Conservation (phyloP, 768 basidiomycete species). For the Mycena chlorophos region DNA sequence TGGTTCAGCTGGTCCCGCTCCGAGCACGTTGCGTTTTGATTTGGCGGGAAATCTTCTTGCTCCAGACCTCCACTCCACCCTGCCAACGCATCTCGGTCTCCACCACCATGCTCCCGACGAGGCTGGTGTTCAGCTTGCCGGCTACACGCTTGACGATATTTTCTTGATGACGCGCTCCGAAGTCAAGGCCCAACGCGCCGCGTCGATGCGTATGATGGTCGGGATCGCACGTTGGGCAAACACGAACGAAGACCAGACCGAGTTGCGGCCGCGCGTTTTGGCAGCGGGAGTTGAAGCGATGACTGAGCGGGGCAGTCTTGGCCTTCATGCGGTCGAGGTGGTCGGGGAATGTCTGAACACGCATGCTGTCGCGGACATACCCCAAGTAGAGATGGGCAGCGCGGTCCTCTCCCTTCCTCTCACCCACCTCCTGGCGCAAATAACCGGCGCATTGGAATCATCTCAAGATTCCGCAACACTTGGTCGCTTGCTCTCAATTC, state of each 20-base stretch:
- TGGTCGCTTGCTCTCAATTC: conserved; percentile 55
- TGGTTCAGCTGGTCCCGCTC: conserved; percentile 27
- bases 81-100: conserved; percentile 84
- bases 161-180: conserved; percentile 79
- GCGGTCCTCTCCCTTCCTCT: conserved; percentile 39
- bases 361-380: conserved; percentile 32
- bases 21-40: conserved; percentile 68
- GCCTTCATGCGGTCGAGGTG: conserved; percentile 66
- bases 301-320: conserved; percentile 63
- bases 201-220: conserved; percentile 74
- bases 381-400: conserved; percentile 51
- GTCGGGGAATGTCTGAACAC: conserved; percentile 63
- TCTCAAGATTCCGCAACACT: conserved; percentile 47
- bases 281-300: conserved; percentile 69
- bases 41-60: conserved; percentile 73
- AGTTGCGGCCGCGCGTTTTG: conserved; percentile 61
- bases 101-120: conserved; percentile 86
- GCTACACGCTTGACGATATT: conserved; percentile 87
- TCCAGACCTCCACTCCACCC: conserved; percentile 44
- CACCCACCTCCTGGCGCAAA: conserved; percentile 51
- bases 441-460: conserved; percentile 41
- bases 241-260: conserved; percentile 38
- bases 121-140: conserved; percentile 51
- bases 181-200: conserved; percentile 78
- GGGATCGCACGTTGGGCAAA: conserved; percentile 50